Evolutionary conservation across 257 asterid species (phyloP), one percentile per base, ranked within the genome.

Genomic region (Solanum clarkiae): DNA sequence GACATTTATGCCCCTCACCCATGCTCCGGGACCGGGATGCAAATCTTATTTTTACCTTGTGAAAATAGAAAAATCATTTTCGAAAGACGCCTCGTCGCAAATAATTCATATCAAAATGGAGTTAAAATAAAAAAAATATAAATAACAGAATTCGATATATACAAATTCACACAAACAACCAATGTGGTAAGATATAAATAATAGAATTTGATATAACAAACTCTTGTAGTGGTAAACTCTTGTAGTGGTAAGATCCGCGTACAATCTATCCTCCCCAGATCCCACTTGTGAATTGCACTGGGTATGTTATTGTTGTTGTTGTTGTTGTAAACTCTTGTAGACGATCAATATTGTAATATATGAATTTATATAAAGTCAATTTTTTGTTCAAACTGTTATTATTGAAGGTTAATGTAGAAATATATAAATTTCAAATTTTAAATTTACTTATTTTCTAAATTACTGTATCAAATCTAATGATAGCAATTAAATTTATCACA

Each of bases 1-100:
- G 79, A 26, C 72, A 14, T 26, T 26, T 26, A 65, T 65, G 44
- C 12, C 72, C 68, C 68, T 4, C 7, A 10, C 32, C 32, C 32
- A 4, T 60, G n/a, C 5, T 60, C 8, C 0, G 66, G 29, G 6
- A 0, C 42, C 42, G 42, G 6, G 42, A 4, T 20, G 9, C 24
- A 24, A 1, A 7, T 24, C 70, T 2, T 22, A 1, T 62, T 2
- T 22, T 22, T 62, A 24, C 16, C 40, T 62, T 5, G 5, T 62
- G 0, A 11, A 62, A 5, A 1, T 62, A 11, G 2, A 62, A 6
- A 63, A 22, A 0, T 24, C 12, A 4, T 0, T 63, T 24, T 24
- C 5, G 1, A 63, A 0, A 63, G 0, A 24, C 6, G 2, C 1
- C 42, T 12, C 0, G 12, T 4, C 2, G 24, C 10, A 12, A 14